A percentile compares a stretch with the other conserved stretches of the same genome.
These are phyloP conservation scores for Acacia confusa DNA, from an alignment of 306 rosid species.

Conservation along the genomic window DNA sequence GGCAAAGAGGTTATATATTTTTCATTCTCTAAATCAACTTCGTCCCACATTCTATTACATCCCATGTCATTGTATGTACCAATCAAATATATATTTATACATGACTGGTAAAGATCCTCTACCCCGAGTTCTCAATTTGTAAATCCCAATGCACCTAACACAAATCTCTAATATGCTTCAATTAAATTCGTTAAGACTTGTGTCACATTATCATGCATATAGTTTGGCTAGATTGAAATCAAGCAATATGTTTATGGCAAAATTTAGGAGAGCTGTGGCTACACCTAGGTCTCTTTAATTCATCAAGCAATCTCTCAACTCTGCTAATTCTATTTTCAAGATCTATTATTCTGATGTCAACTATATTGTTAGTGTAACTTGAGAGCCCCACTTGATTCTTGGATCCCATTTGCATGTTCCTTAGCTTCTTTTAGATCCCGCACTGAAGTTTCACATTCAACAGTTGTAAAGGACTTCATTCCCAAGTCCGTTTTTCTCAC, in stretches of 20 bases:
- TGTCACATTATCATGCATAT: not conserved
- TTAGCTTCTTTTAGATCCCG: not conserved
- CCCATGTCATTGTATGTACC: not conserved
- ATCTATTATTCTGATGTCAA: not conserved
- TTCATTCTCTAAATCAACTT: not conserved
- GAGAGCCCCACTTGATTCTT: not conserved
- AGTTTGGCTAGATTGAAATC: not conserved
- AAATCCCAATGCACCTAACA: not conserved
- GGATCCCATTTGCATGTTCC: conserved; percentile 3
- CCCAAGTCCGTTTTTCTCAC: not conserved
- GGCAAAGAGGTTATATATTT: too few relatives aligned
- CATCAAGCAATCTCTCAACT: not conserved
- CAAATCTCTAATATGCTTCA: not conserved
- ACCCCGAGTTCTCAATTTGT: too few relatives aligned
- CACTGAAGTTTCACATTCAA: conserved; percentile 2
- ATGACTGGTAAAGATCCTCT: not conserved
- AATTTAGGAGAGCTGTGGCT: conserved; percentile 17
- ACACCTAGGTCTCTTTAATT: not conserved
- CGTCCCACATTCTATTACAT: not conserved
- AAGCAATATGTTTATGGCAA: not conserved
- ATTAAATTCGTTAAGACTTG: not conserved
- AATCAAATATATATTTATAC: not conserved
- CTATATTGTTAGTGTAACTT: not conserved
- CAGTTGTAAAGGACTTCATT: not conserved
- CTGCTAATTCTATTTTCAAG: not conserved